Percentiles rank a stretch among this genome's conserved stretches.
Conservation (phyloP, 345 rosid species). For the Geranium brycei region DNA sequence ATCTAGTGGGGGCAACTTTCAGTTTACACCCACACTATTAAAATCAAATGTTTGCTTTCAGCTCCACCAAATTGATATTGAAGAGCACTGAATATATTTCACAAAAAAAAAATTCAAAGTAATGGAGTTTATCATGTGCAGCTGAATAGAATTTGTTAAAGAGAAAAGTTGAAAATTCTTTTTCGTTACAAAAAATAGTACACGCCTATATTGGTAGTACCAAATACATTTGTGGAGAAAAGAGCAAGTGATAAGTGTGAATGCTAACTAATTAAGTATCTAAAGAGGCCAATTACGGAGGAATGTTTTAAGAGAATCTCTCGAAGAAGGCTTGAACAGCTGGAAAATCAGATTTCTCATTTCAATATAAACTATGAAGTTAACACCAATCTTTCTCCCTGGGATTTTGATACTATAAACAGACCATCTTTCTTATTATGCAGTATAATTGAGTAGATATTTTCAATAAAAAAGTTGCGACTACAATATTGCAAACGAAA, state of each 20-base stretch:
- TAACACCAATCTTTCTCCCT: background rate
- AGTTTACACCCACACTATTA: background rate
- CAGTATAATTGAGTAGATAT: background rate
- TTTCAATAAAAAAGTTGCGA: background rate
- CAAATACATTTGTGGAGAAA: background rate
- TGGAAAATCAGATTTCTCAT: background rate
- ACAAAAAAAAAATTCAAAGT: background rate
- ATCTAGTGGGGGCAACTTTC: background rate
- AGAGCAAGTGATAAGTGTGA: background rate
- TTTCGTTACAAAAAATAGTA: no score
- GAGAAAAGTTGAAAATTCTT: background rate
- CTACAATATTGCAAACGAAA: no score
- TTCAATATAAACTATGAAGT: no score
- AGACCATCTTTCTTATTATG: background rate
- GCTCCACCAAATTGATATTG: background rate
- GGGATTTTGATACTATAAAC: background rate
- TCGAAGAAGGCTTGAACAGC: background rate
- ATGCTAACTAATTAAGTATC: background rate
- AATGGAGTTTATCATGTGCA: background rate
- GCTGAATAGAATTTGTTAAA: background rate
- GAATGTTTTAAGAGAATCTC: no score
- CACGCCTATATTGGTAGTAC: background rate
- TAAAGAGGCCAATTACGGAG: no score
- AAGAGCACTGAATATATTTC: background rate
- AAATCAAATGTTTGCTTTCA: background rate